Evolutionary conservation across 768 basidiomycete genomes (phyloP).

Genomic region (Mycena belliarum): DNA sequence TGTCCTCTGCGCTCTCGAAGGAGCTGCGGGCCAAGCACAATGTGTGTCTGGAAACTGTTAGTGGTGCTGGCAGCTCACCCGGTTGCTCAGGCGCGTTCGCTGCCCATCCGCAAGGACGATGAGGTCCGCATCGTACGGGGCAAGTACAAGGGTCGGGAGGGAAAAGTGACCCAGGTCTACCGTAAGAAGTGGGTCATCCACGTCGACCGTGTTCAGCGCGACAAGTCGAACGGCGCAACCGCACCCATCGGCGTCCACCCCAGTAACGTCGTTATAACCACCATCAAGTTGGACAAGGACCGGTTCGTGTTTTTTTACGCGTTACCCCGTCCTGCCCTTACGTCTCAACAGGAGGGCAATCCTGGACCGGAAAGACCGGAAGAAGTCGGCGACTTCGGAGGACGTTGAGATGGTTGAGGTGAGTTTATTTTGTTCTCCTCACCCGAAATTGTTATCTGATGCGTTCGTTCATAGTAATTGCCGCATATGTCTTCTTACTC

Average conservation of each 20-base stretch:
- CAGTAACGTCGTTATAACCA: slow-evolving; percentile 93
- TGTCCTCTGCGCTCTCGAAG: slow-evolving; percentile 95
- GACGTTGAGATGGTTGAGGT: slow-evolving; percentile 85
- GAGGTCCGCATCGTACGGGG: slow-evolving; percentile 96
- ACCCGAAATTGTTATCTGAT: slow-evolving; percentile 9
- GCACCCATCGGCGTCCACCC: slow-evolving; percentile 95
- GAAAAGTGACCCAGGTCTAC: slow-evolving; percentile 97
- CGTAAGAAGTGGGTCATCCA: slow-evolving; percentile 99
- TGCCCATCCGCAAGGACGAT: slow-evolving; percentile 97
- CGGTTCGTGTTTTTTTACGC: slow-evolving; percentile 46
- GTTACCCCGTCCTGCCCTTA: background rate
- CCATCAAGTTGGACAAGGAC: slow-evolving; percentile 92
- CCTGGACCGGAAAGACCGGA: slow-evolving; percentile 82
- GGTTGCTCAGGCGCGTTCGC: slow-evolving; percentile 69
- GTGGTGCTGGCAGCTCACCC: slow-evolving; percentile 2
- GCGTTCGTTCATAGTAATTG: slow-evolving; percentile 37
- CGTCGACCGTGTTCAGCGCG: slow-evolving; percentile 95
- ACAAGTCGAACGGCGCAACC: slow-evolving; percentile 96
- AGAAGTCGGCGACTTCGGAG: slow-evolving; percentile 55
- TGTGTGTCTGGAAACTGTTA: slow-evolving; percentile 49
- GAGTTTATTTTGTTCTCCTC: slow-evolving; percentile 32
- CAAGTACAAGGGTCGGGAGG: slow-evolving; percentile 98
- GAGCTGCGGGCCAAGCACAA: slow-evolving; percentile 91
- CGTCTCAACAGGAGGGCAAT: slow-evolving; percentile 67
- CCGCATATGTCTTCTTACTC: slow-evolving; percentile 19